phyloP scores from a whole-genome alignment of 306 rosid species.

The Lathyrus tuberosus region DNA sequence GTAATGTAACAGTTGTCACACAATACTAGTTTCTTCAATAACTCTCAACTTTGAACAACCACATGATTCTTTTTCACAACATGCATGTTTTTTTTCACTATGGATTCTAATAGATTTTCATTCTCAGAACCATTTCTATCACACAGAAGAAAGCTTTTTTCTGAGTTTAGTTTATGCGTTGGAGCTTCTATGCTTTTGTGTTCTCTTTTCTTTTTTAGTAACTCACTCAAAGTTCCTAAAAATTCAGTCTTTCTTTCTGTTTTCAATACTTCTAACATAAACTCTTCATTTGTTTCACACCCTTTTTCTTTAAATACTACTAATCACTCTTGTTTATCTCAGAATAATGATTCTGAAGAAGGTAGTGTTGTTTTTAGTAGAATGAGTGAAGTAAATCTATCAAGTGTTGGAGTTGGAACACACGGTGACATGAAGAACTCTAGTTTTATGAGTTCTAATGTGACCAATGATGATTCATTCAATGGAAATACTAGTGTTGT shows the following conservation, averaged over 20 bases:
- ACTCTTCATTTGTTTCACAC: constrained; percentile 43
- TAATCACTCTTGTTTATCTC: constrained; percentile 3
- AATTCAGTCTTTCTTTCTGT: constrained; percentile 43
- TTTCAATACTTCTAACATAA: constrained; percentile 22
- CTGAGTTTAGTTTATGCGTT: constrained; percentile 67
- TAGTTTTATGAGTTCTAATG: constrained; percentile 23
- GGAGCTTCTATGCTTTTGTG: constrained; percentile 56
- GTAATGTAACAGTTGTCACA: constrained; percentile 2
- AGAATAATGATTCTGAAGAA: constrained; percentile 9
- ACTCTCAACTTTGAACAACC: background rate
- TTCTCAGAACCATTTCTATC: constrained; percentile 54
- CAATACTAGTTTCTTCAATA: background rate
- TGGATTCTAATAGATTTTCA: constrained; percentile 55
- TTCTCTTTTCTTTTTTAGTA: constrained; percentile 44
- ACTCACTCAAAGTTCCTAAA: constrained; percentile 43
- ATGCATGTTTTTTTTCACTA: constrained; percentile 38
- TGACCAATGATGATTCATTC: constrained; percentile 4
- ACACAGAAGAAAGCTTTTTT: constrained; percentile 61
- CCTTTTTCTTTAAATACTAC: constrained; percentile 42
- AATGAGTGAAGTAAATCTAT: too few relatives aligned
- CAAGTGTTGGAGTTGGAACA: too few relatives aligned
- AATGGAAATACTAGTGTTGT: background rate
- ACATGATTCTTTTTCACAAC: constrained; percentile 19
- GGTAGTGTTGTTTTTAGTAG: constrained; percentile 18
- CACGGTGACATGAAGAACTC: constrained; percentile 22